Percentiles rank a stretch among this genome's conserved stretches.
phyloP scores from a whole-genome alignment of 768 basidiomycete genomes.

The Suillus plorans region DNA sequence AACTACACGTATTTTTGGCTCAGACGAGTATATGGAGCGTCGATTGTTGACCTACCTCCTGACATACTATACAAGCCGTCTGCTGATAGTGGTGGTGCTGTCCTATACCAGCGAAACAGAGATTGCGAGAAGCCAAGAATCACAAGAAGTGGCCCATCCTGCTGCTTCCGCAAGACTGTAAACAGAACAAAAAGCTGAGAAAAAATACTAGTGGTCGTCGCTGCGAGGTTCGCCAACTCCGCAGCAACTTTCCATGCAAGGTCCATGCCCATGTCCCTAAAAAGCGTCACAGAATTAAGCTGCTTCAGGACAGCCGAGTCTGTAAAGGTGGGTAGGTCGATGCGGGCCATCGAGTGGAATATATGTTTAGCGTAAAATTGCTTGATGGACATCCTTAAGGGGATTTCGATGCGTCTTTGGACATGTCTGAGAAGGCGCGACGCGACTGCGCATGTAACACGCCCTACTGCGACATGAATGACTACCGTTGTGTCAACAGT shows the following conservation, averaged over 20 bases:
- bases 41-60: constrained; percentile 24
- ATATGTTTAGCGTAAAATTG: constrained; percentile 60
- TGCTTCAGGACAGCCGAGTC: constrained; percentile 64
- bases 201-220: constrained; percentile 47
- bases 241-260: constrained; percentile 62
- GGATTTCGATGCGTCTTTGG: constrained; percentile 40
- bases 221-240: constrained; percentile 40
- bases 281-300: constrained; percentile 53
- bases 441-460: constrained; percentile 49
- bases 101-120: constrained; percentile 39
- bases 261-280: constrained; percentile 34
- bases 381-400: constrained; percentile 59
- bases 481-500: constrained; percentile 57
- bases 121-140: constrained; percentile 53
- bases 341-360: constrained; percentile 65
- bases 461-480: constrained; percentile 52
- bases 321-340: constrained; percentile 75
- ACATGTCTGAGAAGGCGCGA: constrained; percentile 44
- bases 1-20: constrained; percentile 29
- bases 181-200: constrained; percentile 64
- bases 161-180: constrained; percentile 55
- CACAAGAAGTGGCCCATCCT: constrained; percentile 59
- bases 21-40: background rate
- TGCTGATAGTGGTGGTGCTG: background rate
- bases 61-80: constrained; percentile 8